These are phyloP conservation scores for Leccinum fibrillosum DNA, from an alignment of 768 basidiomycete species.

Conservation along the genomic window DNA sequence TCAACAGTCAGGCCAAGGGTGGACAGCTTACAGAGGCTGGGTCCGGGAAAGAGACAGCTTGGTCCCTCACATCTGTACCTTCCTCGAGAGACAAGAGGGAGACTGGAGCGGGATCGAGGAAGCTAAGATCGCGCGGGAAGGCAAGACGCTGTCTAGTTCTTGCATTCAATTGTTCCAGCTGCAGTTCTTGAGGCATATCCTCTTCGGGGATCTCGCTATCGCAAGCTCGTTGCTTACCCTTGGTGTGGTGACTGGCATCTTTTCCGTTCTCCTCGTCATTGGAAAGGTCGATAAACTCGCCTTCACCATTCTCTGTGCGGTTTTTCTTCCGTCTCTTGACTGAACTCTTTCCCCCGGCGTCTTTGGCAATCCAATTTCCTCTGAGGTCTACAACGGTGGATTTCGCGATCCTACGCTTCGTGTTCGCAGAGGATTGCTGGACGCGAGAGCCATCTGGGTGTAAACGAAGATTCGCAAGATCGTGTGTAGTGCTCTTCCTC, in stretches of 20 bases:
- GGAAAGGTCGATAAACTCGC: constrained; percentile 22
- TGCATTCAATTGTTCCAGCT: constrained; percentile 11
- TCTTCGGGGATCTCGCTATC: constrained; percentile 9
- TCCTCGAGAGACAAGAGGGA: constrained; percentile 8
- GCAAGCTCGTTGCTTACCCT: constrained; percentile 26
- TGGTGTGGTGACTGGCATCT: constrained; percentile 6
- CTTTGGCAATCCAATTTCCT: constrained; percentile 65
- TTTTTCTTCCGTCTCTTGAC: constrained; percentile 37
- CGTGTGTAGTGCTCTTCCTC: constrained; percentile 55
- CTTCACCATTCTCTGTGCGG: constrained; percentile 24
- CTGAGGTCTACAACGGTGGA: constrained; percentile 42
- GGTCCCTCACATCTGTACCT: constrained; percentile 4
- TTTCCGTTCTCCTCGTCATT: constrained; percentile 21
- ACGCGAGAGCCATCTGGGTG: constrained; percentile 65
- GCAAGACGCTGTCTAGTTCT: constrained; percentile 41
- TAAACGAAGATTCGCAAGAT: constrained; percentile 60
- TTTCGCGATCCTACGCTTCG: constrained; percentile 32
- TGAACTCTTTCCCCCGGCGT: constrained; percentile 53
- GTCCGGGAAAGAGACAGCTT: constrained; percentile 22
- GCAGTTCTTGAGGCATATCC: constrained; percentile 11
- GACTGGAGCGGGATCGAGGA: constrained; percentile 40
- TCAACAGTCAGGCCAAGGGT: not conserved
- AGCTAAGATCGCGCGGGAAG: constrained; percentile 51
- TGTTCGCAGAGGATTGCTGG: constrained; percentile 39
- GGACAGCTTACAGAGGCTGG: constrained; percentile 51